These are phyloP conservation scores for Davidsoniella australis DNA, from an alignment of 2,329 filamentous ascomycete genomes.

Conservation along the genomic window DNA sequence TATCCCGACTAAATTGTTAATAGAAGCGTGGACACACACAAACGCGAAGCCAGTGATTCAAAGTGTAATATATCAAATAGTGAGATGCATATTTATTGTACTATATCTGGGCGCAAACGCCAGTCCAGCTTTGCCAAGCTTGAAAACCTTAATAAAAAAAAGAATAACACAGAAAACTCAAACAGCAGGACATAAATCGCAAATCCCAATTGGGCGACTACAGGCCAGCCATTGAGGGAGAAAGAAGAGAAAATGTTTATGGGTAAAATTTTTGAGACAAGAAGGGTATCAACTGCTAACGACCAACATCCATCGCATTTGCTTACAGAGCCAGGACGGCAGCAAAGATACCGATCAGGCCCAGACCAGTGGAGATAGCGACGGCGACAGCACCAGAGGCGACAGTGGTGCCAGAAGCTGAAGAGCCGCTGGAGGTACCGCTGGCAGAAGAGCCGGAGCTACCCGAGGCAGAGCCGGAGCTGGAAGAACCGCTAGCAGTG, in stretches of 20 bases:
- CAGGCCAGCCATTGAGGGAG: too few relatives aligned
- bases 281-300: conserved; percentile 3
- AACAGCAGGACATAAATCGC: too few relatives aligned
- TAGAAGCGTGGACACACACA: too few relatives aligned
- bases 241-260: too few relatives aligned
- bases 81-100: too few relatives aligned
- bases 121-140: neutral
- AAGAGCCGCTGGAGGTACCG: conserved; percentile 14
- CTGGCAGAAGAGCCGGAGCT: conserved; percentile 12
- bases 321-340: conserved; percentile 34
- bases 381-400: conserved; percentile 21
- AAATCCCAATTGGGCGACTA: too few relatives aligned
- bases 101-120: too few relatives aligned
- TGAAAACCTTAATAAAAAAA: neutral
- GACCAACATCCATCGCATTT: neutral
- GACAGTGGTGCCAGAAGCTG: conserved; percentile 16
- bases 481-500: conserved; percentile 23
- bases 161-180: neutral
- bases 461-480: conserved; percentile 18
- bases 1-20: too few relatives aligned
- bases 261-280: too few relatives aligned
- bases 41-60: too few relatives aligned
- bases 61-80: too few relatives aligned
- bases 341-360: conserved; percentile 30
- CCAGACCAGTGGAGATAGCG: conserved; percentile 24